Percentiles rank a stretch among this genome's conserved stretches.
Conservation (phyloP, 2,329 filamentous ascomycete genomes). For the Botrytis byssoidea region DNA sequence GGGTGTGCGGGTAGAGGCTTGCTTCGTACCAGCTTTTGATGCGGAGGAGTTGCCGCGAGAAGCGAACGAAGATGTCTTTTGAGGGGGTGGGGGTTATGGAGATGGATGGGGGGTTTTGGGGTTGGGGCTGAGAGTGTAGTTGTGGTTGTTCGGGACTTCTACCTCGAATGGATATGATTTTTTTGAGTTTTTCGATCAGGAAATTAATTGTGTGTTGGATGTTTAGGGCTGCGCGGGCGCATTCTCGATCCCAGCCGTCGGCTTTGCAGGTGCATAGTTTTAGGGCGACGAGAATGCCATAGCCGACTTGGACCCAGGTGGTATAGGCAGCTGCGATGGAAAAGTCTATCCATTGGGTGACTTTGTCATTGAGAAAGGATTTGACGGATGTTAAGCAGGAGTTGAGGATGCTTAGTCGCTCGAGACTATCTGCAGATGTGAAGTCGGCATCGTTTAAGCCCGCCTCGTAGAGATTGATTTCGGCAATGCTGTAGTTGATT, state of each 20-base stretch:
- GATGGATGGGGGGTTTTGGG: too few species aligned
- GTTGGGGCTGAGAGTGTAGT: not conserved
- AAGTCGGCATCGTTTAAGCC: constrained; percentile 12
- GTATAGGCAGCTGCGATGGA: constrained; percentile 16
- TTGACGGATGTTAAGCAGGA: constrained; percentile 22
- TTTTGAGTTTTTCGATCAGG: not conserved
- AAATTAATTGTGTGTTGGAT: not conserved
- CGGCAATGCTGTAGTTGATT: constrained; percentile 19
- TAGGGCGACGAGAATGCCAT: constrained; percentile 19
- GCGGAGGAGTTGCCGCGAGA: not conserved
- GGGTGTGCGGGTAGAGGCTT: not conserved
- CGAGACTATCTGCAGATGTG: constrained; percentile 15
- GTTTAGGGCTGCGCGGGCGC: not conserved
- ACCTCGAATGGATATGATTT: not conserved
- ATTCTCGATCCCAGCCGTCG: constrained; percentile 22
- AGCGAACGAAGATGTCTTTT: not conserved
- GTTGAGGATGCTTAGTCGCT: constrained; percentile 21
- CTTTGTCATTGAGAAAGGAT: constrained; percentile 16
- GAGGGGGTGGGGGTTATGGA: not conserved
- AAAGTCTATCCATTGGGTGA: not conserved
- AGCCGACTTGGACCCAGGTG: constrained; percentile 16
- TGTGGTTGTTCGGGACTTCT: not conserved
- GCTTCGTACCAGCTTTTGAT: not conserved
- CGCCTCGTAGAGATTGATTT: constrained; percentile 23
- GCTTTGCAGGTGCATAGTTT: constrained; percentile 21